phyloP scores from a whole-genome alignment of 305 asterid genomes.

The Rubia occidens region DNA sequence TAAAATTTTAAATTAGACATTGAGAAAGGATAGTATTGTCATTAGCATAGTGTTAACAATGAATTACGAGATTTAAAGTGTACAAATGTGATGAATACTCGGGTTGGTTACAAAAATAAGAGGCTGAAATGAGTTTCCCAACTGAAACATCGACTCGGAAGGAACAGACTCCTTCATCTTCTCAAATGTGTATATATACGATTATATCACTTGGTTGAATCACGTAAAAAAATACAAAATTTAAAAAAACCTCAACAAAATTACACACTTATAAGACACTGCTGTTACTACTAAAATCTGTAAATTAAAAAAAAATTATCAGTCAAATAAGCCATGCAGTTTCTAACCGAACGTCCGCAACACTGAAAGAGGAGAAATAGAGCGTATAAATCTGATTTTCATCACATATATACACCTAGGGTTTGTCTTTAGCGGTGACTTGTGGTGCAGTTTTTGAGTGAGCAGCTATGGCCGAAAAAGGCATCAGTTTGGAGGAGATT shows the following conservation, averaged over 20 bases:
- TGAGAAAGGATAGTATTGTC: not conserved
- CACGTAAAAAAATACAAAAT: not conserved
- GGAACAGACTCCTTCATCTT: not conserved
- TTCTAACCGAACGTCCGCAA: not conserved
- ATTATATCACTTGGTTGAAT: not conserved
- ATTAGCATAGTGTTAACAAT: not conserved
- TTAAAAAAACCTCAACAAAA: not conserved
- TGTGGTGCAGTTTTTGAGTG: not conserved
- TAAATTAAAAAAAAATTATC: too few relatives aligned
- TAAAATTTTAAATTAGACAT: too few relatives aligned
- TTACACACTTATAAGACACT: not conserved
- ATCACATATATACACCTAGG: not conserved
- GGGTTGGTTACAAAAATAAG: conserved; percentile 5
- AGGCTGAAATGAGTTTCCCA: conserved; percentile 5
- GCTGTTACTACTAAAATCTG: not conserved
- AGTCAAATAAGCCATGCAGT: conserved; percentile 5
- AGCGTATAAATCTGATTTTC: not conserved
- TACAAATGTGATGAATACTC: not conserved
- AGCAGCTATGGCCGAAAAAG: conserved; percentile 24
- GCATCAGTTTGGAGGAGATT: conserved; percentile 46
- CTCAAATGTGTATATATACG: not conserved
- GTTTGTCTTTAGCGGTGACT: not conserved
- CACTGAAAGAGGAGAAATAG: not conserved
- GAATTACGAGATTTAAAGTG: not conserved
- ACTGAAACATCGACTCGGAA: not conserved